These are phyloP conservation scores for Dimargaris cristalligena DNA, from an alignment of 192 early-diverging fungal species.

Conservation along the genomic window DNA sequence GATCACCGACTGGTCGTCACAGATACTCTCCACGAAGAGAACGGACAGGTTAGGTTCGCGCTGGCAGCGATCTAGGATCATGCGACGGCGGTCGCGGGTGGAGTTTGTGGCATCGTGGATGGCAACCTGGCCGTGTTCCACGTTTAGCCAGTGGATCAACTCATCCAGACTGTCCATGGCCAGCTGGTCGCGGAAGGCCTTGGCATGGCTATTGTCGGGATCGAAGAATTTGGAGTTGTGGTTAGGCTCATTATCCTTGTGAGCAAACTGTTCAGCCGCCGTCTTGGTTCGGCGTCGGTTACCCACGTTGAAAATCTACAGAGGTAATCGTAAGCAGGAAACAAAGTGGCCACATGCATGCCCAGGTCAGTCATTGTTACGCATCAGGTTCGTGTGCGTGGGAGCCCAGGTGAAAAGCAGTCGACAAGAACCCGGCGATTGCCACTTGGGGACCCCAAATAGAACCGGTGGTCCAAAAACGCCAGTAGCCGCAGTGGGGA, in stretches of 20 bases:
- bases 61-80: conserved; percentile 40
- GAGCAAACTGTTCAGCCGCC: background rate
- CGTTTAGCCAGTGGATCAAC: conserved; percentile 72
- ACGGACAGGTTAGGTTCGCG: conserved; percentile 45
- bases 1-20: conserved; percentile 46
- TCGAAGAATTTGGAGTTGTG: conserved; percentile 91
- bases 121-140: conserved; percentile 68
- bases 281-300: conserved; percentile 50
- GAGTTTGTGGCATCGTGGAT: conserved; percentile 96
- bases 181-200: conserved; percentile 62
- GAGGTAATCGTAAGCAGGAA: conserved; percentile 27
- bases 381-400: too few relatives aligned
- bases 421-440: too few relatives aligned
- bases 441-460: too few relatives aligned
- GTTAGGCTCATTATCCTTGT: conserved; percentile 18
- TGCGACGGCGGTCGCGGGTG: conserved; percentile 54
- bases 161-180: conserved; percentile 88
- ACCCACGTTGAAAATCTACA: conserved; percentile 85
- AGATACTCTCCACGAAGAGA: conserved; percentile 72
- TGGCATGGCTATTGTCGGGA: conserved; percentile 62
- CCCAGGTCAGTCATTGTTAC: too few relatives aligned
- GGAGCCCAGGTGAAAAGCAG: too few relatives aligned
- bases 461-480: too few relatives aligned
- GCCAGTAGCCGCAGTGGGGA: too few relatives aligned
- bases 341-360: too few relatives aligned